Evolutionary conservation across 2,329 filamentous ascomycete genomes (phyloP).

Genomic region (Epichloe glyceriae): DNA sequence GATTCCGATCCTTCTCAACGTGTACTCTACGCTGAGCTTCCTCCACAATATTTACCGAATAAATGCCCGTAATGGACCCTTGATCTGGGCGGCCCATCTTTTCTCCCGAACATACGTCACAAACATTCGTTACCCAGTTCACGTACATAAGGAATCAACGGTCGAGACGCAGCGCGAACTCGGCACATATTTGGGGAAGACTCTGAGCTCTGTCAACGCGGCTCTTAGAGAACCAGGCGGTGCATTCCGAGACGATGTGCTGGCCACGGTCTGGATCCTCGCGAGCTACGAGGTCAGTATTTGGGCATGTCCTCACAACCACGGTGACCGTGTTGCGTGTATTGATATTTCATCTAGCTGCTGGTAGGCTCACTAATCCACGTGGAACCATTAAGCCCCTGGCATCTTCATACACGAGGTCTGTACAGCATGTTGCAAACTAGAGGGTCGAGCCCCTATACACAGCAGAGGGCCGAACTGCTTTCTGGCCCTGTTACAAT

Average conservation of each 20-base stretch:
- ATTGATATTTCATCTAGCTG: slow-evolving; percentile 13
- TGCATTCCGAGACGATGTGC: slow-evolving; percentile 21
- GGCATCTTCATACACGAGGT: slow-evolving; percentile 25
- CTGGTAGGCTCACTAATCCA: slow-evolving; percentile 23
- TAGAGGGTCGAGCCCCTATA: slow-evolving; percentile 17
- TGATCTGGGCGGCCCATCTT: slow-evolving; percentile 27
- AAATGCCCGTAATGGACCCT: slow-evolving; percentile 17
- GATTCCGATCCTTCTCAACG: slow-evolving; percentile 25
- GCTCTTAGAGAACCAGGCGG: slow-evolving; percentile 21
- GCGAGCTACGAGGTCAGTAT: slow-evolving; percentile 25
- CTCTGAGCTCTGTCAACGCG: slow-evolving; percentile 23
- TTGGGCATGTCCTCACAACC: not conserved
- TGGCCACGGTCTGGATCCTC: slow-evolving; percentile 28
- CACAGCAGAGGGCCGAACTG: slow-evolving; percentile 14
- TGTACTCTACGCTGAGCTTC: slow-evolving; percentile 24
- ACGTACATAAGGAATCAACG: slow-evolving; percentile 14
- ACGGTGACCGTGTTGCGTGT: not conserved
- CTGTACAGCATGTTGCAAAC: slow-evolving; percentile 24
- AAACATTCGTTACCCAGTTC: slow-evolving; percentile 21
- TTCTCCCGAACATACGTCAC: slow-evolving; percentile 27
- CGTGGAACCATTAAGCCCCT: slow-evolving; percentile 16
- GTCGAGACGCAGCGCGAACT: slow-evolving; percentile 19
- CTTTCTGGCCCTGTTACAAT: slow-evolving; percentile 27
- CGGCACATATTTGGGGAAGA: slow-evolving; percentile 23
- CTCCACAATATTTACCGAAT: slow-evolving; percentile 17